These are phyloP conservation scores for Debaryomycetaceae sp. DNA, from an alignment of 1,139 yeast genomes.

Conservation along the genomic window DNA sequence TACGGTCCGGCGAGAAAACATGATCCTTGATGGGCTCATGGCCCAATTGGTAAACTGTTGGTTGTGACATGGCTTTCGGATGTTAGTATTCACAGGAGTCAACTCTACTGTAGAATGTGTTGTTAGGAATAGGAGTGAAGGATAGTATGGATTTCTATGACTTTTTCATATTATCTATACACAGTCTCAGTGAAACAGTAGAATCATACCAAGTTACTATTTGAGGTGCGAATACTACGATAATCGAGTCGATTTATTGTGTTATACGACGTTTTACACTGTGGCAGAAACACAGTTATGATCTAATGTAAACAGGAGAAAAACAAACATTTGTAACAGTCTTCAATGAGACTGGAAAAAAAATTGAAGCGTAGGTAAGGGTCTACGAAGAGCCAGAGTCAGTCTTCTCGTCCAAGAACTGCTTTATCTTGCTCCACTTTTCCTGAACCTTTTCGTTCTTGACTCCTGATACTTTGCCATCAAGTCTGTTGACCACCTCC, in stretches of 20 bases:
- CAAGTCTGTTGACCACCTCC: conserved; percentile 40
- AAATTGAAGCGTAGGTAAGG: background rate
- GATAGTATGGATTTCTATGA: background rate
- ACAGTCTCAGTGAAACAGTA: background rate
- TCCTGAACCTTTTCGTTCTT: conserved; percentile 47
- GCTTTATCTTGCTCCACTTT: conserved; percentile 41
- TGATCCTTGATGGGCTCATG: conserved; percentile 89
- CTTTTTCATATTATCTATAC: background rate
- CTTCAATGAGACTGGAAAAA: background rate
- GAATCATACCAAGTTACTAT: too few relatives aligned
- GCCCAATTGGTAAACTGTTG: conserved; percentile 60
- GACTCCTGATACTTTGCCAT: conserved; percentile 34
- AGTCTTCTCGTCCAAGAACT: conserved; percentile 32
- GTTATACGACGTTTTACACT: too few relatives aligned
- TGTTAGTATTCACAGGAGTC: conserved; percentile 23
- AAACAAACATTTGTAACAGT: too few relatives aligned
- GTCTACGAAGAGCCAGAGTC: conserved; percentile 7
- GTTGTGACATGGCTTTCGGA: conserved; percentile 15
- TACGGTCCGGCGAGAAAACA: conserved; percentile 69
- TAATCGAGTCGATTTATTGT: too few relatives aligned
- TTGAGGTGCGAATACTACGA: too few relatives aligned
- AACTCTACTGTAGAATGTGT: conserved; percentile 26
- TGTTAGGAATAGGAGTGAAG: background rate
- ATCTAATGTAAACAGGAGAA: too few relatives aligned
- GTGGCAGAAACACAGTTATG: too few relatives aligned